Evolutionary conservation across 164 flowering plant genomes (phyloP).

Genomic region (Sedum album): DNA sequence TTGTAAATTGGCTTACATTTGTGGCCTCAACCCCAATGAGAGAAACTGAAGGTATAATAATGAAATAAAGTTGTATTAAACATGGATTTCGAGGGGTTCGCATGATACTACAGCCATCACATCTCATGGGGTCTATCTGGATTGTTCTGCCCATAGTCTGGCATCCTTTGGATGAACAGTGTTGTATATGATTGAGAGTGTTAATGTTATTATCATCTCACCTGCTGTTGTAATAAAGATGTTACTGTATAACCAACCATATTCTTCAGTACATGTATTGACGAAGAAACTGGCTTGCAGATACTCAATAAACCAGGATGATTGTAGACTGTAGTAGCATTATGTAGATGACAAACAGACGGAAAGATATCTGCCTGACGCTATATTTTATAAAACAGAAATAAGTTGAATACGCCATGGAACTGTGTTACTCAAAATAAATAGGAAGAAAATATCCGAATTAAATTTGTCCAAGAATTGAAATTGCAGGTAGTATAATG

Average conservation of each 20-base stretch:
- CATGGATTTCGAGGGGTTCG: constrained; percentile 4
- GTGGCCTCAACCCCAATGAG: neutral
- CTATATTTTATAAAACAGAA: no score
- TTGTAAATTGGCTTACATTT: neutral
- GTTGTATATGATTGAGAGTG: neutral
- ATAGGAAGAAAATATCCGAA: no score
- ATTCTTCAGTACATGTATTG: neutral
- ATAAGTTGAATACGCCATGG: no score
- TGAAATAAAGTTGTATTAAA: neutral
- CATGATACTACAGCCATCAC: neutral
- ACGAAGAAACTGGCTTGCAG: neutral
- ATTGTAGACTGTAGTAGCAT: no score
- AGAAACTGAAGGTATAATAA: neutral
- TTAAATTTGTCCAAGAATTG: neutral
- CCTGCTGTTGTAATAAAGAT: neutral
- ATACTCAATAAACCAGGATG: neutral
- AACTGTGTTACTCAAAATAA: no score
- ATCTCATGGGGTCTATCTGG: neutral
- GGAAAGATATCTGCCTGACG: no score
- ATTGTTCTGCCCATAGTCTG: neutral
- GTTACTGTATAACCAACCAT: neutral
- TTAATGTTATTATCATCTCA: neutral
- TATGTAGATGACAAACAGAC: no score
- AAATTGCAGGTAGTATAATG: neutral
- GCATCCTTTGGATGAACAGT: neutral